Evolutionary conservation across 306 rosid genomes (phyloP), one percentile per base, ranked within the genome.

Genomic region (Abrus precatorius): DNA sequence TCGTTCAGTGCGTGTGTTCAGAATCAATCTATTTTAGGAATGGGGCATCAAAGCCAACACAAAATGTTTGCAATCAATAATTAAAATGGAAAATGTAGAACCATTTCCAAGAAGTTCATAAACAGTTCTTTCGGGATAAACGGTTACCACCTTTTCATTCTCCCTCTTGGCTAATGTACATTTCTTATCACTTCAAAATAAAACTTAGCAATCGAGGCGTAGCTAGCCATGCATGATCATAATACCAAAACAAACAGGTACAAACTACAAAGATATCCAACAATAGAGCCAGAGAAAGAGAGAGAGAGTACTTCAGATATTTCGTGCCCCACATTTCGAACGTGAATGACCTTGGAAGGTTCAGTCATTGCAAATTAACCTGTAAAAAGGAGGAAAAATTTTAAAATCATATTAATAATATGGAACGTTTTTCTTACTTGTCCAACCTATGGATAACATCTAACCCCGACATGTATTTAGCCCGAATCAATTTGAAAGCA

Each of bases 281-380:
- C 48, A 5, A 66, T 9, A 43, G 12, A 59, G 52, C 48, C 2
- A 32, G 48, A 84, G 38, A 54, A 4, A 44, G 60, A 80, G 47
- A 44, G 57, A 40, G 60, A 86, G 52, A 49, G 84, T 76, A 93
- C 98, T 87, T 93, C 95, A 36, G 98, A 86, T 77, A 91, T 90
- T 74, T 93, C 98, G 72, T 91, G 98, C 40, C 97, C 97, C 76
- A 91, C 98, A 69, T 93, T 93, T 62, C 98, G 93, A 82, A 93
- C 95, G 79, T 93, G 98, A 76, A 93, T 87, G 80, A 93, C 98
- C 84, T 93, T 93, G 9, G 98, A 93, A 79, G 97, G 95, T 75
- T 93, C 98, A 48, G 98, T 38, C 98, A 93, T 93, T 73, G 82
- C 61, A 41, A 69, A 79, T 27, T 53, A 76, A 71, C 85, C 95